Conservation (phyloP, 352 stramenopile species). For the Thraustochytrium sp. region DNA sequence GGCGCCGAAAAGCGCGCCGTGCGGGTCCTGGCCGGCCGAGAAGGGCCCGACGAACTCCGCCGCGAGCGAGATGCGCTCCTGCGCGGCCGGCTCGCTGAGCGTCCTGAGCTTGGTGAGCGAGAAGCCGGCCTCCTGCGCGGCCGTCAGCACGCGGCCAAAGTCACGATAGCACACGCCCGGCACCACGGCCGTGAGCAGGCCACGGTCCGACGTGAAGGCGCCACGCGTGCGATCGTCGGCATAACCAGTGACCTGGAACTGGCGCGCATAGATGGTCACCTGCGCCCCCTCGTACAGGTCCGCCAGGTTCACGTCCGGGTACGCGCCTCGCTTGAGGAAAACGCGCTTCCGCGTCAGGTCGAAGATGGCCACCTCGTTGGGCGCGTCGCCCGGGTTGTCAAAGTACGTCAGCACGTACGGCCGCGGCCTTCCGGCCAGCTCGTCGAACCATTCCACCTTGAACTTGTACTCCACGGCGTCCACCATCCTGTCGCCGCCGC, state of each 20-base stretch:
- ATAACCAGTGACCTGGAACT: slow-evolving; percentile 36
- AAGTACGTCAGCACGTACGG: slow-evolving; percentile 44
- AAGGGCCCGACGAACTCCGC: background rate
- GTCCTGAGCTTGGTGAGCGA: slow-evolving; percentile 15
- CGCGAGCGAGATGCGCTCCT: background rate
- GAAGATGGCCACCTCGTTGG: slow-evolving; percentile 45
- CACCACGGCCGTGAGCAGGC: background rate
- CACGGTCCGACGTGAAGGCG: background rate
- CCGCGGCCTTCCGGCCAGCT: slow-evolving; percentile 2
- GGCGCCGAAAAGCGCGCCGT: background rate
- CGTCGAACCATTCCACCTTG: slow-evolving; percentile 43
- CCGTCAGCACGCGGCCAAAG: background rate
- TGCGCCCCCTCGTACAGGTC: slow-evolving; percentile 65
- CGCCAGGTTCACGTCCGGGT: slow-evolving; percentile 60
- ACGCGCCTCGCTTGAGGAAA: slow-evolving; percentile 71
- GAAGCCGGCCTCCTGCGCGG: slow-evolving; percentile 15
- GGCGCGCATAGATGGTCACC: slow-evolving; percentile 58
- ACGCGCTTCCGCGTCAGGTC: slow-evolving; percentile 51
- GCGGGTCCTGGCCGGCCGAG: background rate
- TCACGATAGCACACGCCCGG: background rate
- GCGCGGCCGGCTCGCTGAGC: background rate
- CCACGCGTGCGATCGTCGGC: background rate
- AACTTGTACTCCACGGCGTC: slow-evolving; percentile 35
- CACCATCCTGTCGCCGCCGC: slow-evolving; percentile 14
- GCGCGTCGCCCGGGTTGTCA: background rate